Evolutionary conservation across 1,139 yeast genomes (phyloP).

Genomic region (Candida buenavistaensis): DNA sequence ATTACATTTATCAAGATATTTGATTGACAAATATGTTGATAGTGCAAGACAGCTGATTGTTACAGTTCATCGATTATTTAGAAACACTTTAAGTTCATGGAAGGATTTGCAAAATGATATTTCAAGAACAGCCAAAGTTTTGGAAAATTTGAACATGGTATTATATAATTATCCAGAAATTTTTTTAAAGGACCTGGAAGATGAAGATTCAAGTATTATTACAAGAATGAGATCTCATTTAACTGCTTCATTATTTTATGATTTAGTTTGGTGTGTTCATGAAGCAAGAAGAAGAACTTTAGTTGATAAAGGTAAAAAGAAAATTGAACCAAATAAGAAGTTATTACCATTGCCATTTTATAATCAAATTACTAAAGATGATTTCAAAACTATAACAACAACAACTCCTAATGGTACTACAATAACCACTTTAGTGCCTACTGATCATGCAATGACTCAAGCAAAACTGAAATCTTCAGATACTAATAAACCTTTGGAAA

Average conservation of each 20-base stretch:
- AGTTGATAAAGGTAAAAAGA: conserved; percentile 42
- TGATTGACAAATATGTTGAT: conserved; percentile 76
- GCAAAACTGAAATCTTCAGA: conserved; percentile 60
- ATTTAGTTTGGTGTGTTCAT: conserved; percentile 91
- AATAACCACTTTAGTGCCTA: conserved; percentile 83
- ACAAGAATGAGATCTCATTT: conserved; percentile 89
- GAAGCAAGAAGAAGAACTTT: conserved; percentile 82
- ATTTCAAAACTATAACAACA: conserved; percentile 78
- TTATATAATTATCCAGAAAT: conserved; percentile 86
- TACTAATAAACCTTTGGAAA: conserved; percentile 56
- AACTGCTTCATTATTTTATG: conserved; percentile 89
- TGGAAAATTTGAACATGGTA: conserved; percentile 86
- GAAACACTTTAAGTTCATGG: conserved; percentile 92
- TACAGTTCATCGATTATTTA: conserved; percentile 81
- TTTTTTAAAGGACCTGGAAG: conserved; percentile 36
- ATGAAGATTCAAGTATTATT: conserved; percentile 58
- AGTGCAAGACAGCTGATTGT: conserved; percentile 92
- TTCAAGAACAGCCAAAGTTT: conserved; percentile 87
- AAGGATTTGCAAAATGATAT: conserved; percentile 87
- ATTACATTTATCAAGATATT: conserved; percentile 74
- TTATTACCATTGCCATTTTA: conserved; percentile 86
- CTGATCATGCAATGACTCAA: conserved; percentile 69
- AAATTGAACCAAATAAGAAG: conserved; percentile 21
- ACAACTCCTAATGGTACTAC: conserved; percentile 95
- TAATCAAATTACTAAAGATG: conserved; percentile 89